phyloP scores from a whole-genome alignment of 306 rosid genomes.

The Vachellia pachyceras region DNA sequence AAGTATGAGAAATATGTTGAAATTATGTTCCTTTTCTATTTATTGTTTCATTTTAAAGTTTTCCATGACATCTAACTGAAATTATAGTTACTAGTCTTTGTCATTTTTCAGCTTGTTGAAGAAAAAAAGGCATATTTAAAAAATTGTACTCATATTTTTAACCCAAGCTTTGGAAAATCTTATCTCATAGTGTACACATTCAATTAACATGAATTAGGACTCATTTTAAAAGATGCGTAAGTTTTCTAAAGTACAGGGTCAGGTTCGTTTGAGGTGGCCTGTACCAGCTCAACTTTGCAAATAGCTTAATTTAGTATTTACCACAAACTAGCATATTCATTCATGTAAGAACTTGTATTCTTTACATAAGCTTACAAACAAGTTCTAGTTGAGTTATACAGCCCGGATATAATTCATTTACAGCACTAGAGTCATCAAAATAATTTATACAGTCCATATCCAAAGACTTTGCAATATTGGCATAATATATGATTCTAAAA shows the following conservation, averaged over 20 bases:
- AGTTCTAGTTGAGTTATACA: no score
- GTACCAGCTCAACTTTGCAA: no score
- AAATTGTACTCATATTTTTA: background rate
- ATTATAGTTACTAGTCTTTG: background rate
- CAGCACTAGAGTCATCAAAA: no score
- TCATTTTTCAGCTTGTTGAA: background rate
- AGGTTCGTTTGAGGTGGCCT: background rate
- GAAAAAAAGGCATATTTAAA: no score
- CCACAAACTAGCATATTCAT: background rate
- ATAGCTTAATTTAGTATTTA: no score
- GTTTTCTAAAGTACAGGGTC: background rate
- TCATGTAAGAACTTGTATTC: no score
- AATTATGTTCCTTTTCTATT: background rate
- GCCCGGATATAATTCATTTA: no score
- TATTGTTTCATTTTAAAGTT: conserved; percentile 25
- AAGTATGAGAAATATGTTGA: conserved; percentile 49
- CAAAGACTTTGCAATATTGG: no score
- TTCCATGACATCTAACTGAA: conserved; percentile 6
- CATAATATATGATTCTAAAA: no score
- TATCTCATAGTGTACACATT: background rate
- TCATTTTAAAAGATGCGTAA: no score
- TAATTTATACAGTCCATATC: no score
- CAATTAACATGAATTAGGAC: background rate
- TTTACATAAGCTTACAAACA: no score
- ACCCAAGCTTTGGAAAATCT: background rate